These are phyloP conservation scores for Cyberlindnera misumaiensis DNA, from an alignment of 805 yeast species.

Conservation along the genomic window DNA sequence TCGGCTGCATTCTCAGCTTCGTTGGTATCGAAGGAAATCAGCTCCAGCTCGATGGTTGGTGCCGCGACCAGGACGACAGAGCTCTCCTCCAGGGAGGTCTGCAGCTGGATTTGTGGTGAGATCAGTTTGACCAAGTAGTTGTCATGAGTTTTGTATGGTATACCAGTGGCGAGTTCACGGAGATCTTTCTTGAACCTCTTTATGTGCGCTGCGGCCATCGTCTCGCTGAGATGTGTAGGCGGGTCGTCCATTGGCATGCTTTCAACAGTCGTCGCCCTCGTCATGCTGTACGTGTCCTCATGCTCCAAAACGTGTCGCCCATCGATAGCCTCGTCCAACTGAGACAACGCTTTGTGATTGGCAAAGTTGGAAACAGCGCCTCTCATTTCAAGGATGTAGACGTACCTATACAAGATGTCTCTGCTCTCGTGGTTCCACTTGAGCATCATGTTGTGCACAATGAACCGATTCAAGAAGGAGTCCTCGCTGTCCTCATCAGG, in stretches of 20 bases:
- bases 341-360: conserved; percentile 42
- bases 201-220: conserved; percentile 26
- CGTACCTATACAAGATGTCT: conserved; percentile 54
- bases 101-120: conserved; percentile 78
- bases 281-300: conserved; percentile 3
- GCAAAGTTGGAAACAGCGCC: conserved; percentile 37
- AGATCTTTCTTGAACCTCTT: conserved; percentile 48
- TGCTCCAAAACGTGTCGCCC: conserved; percentile 8
- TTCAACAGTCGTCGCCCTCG: conserved; percentile 18
- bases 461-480: conserved; percentile 48
- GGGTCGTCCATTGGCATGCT: conserved; percentile 8
- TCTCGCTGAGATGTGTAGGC: conserved; percentile 7
- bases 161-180: conserved; percentile 30
- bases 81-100: conserved; percentile 43
- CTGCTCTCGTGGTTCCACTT: conserved; percentile 75
- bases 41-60: conserved; percentile 61
- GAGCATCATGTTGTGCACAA: conserved; percentile 63
- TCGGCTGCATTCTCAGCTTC: conserved; percentile 35
- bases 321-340: conserved; percentile 44
- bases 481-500: conserved; percentile 11
- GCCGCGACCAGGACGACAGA: conserved; percentile 66
- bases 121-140: conserved; percentile 61
- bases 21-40: conserved; percentile 54
- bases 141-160: conserved; percentile 34
- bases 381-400: conserved; percentile 41